Percentiles rank a stretch among this genome's conserved stretches.
Evolutionary conservation across 176 grass and related monocot species (phyloP).

Genomic region (Tillandsia fasciculata): DNA sequence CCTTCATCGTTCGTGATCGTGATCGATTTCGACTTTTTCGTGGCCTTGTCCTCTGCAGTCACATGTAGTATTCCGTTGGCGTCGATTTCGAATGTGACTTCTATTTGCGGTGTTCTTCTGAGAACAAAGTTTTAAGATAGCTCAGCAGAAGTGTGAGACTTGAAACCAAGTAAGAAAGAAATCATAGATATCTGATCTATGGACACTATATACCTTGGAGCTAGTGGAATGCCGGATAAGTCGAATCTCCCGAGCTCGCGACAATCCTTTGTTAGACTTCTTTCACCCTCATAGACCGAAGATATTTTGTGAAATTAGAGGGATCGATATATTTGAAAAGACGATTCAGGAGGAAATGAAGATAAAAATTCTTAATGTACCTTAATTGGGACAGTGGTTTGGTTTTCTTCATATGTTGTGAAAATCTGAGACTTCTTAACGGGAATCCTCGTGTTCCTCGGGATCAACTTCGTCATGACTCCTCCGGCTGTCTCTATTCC

Average conservation of each 20-base stretch:
- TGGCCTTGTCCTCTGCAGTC: slow-evolving; percentile 20
- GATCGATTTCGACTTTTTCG: slow-evolving; percentile 13
- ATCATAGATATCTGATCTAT: background rate
- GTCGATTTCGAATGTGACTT: slow-evolving; percentile 30
- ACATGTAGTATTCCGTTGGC: slow-evolving; percentile 26
- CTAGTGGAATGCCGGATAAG: background rate
- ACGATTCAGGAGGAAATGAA: no score
- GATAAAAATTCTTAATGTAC: background rate
- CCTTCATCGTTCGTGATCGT: slow-evolving; percentile 21
- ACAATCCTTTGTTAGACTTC: background rate
- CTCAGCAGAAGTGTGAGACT: no score
- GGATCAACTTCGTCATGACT: slow-evolving; percentile 39
- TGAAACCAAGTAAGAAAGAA: no score
- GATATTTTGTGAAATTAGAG: no score
- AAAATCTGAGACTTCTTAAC: slow-evolving; percentile 31
- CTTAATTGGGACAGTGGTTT: slow-evolving; percentile 20
- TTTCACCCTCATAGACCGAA: slow-evolving; percentile 17
- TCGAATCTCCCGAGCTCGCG: background rate
- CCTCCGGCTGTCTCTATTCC: slow-evolving; percentile 35
- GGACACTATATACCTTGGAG: background rate
- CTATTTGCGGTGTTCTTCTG: slow-evolving; percentile 23
- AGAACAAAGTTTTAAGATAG: no score
- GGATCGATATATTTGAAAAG: no score
- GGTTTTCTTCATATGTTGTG: slow-evolving; percentile 34
- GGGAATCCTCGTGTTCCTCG: slow-evolving; percentile 29